phyloP scores from a whole-genome alignment of 495 filamentous ascomycete genomes.

The Penicillium pulvis region DNA sequence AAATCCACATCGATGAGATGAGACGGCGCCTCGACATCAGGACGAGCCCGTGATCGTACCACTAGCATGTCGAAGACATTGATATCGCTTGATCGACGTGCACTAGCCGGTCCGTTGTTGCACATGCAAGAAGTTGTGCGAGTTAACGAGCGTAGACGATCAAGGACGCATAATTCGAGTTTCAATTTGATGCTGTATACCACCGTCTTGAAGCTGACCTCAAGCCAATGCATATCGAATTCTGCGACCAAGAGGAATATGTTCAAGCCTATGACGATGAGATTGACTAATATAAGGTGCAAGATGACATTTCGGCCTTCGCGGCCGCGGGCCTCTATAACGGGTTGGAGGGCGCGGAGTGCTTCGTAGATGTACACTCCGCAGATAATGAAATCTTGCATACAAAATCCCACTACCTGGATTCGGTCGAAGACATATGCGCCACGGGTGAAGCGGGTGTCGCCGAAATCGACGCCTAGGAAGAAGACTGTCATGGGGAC shows the following conservation, averaged over 20 bases:
- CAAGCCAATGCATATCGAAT: slow-evolving; percentile 45
- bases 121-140: slow-evolving; percentile 15
- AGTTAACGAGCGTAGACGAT: slow-evolving; percentile 20
- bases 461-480: slow-evolving; percentile 30
- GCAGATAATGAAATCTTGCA: slow-evolving; percentile 60
- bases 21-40: not conserved
- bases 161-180: slow-evolving; percentile 58
- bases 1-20: not conserved
- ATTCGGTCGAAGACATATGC: slow-evolving; percentile 54
- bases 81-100: slow-evolving; percentile 20
- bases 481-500: slow-evolving; percentile 55
- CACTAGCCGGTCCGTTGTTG: not conserved
- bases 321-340: slow-evolving; percentile 28
- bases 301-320: slow-evolving; percentile 41
- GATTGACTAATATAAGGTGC: slow-evolving; percentile 55
- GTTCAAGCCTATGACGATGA: slow-evolving; percentile 52
- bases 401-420: slow-evolving; percentile 55
- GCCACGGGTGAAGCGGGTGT: slow-evolving; percentile 25
- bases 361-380: slow-evolving; percentile 57
- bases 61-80: slow-evolving; percentile 21
- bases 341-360: slow-evolving; percentile 24
- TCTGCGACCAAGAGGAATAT: slow-evolving; percentile 52
- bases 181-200: slow-evolving; percentile 64
- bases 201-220: slow-evolving; percentile 51
- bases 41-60: not conserved